Evolutionary conservation across 768 basidiomycete genomes (phyloP).

Genomic region (Cantharellus anzutake): DNA sequence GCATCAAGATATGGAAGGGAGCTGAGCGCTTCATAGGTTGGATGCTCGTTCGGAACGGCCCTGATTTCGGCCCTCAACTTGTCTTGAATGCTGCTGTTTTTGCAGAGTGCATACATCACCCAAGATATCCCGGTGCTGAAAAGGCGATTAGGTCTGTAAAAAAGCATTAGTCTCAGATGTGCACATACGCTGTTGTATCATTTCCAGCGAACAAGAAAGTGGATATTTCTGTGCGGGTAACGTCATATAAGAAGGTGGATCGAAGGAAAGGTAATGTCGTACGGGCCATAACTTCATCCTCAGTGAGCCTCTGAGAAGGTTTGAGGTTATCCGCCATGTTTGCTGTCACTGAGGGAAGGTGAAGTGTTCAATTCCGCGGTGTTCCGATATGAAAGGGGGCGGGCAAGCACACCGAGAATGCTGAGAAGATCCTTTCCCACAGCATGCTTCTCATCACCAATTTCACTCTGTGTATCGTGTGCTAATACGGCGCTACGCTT

Average conservation of each 20-base stretch:
- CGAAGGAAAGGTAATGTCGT: constrained; percentile 11
- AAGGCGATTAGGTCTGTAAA: constrained; percentile 14
- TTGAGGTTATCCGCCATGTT: constrained; percentile 19
- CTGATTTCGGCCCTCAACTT: constrained; percentile 35
- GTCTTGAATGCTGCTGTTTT: constrained; percentile 29
- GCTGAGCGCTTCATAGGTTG: constrained; percentile 12
- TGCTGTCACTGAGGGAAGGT: constrained; percentile 15
- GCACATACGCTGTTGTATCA: background rate
- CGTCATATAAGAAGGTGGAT: background rate
- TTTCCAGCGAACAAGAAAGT: background rate
- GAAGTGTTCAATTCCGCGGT: background rate
- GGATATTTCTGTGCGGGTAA: background rate
- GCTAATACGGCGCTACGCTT: background rate
- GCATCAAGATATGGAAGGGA: constrained; percentile 16
- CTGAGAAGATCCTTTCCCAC: background rate
- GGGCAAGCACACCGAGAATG: background rate
- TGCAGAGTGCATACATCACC: constrained; percentile 24
- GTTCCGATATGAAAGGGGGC: background rate
- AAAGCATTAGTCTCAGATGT: background rate
- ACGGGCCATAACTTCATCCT: constrained; percentile 16
- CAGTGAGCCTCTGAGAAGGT: constrained; percentile 16
- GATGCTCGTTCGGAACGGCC: constrained; percentile 14
- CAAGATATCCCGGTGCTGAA: constrained; percentile 17
- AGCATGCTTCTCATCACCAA: background rate
- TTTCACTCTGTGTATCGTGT: too few relatives aligned